phyloP scores from a whole-genome alignment of 345 rosid species.

The Abelmoschus esculentus region DNA sequence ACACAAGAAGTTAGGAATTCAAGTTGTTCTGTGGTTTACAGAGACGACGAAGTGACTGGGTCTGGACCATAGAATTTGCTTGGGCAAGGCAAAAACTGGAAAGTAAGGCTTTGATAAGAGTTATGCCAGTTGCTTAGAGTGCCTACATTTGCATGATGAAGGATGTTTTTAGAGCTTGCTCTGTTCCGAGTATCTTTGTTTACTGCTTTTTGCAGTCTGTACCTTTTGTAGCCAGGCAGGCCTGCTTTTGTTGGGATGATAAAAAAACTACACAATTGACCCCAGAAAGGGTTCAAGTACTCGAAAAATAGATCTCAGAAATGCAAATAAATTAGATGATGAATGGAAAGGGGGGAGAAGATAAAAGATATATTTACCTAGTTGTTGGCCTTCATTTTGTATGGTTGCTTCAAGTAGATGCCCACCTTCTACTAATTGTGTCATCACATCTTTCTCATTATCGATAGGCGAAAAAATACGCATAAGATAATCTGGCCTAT shows the following conservation, averaged over 20 bases:
- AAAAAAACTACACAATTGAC: not conserved
- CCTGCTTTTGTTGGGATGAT: not conserved
- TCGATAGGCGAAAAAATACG: too few species aligned
- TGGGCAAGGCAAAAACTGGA: not conserved
- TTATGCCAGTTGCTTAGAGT: not conserved
- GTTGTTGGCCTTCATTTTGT: not conserved
- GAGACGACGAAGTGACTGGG: not conserved
- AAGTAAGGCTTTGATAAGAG: not conserved
- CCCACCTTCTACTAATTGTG: not conserved
- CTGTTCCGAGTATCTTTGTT: not conserved
- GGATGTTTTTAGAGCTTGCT: not conserved
- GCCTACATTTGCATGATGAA: not conserved
- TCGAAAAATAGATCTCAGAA: not conserved
- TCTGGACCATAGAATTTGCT: not conserved
- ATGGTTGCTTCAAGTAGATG: not conserved
- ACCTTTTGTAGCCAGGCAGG: not conserved
- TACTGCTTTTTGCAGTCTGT: not conserved
- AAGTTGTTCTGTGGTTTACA: not conserved
- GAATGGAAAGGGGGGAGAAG: not conserved
- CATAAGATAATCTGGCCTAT: too few species aligned
- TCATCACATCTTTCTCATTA: slow-evolving; percentile 7
- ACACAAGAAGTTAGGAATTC: not conserved
- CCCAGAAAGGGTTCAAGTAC: not conserved
- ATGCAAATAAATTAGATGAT: not conserved
- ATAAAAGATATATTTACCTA: not conserved